phyloP scores from a whole-genome alignment of 225 moss, liverwort and hornwort species.

The Marchantia polymorpha region DNA sequence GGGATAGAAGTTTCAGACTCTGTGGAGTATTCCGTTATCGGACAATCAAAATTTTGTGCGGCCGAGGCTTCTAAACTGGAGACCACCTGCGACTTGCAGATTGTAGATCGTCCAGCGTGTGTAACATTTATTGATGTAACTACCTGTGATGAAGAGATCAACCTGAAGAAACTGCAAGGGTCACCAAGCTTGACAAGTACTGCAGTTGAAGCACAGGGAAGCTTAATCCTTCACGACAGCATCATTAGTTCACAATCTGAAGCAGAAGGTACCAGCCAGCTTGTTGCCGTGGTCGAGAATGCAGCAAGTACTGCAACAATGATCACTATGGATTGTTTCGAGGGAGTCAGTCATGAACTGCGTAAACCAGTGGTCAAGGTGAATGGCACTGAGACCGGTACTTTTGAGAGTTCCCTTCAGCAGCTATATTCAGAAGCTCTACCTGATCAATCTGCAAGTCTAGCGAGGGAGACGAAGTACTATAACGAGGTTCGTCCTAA shows the following conservation, averaged over 20 bases:
- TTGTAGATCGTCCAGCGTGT: not conserved
- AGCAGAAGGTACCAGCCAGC: not conserved
- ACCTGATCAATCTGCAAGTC: not conserved
- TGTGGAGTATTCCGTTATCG: not conserved
- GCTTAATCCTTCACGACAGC: not conserved
- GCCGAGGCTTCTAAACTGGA: not conserved
- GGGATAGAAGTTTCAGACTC: not conserved
- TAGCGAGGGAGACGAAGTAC: slow-evolving; percentile 11
- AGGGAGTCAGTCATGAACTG: not conserved
- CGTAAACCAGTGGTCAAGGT: not conserved
- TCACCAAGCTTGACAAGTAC: not conserved
- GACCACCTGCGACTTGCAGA: not conserved
- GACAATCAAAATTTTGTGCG: not conserved
- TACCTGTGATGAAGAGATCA: not conserved
- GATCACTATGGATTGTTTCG: not conserved
- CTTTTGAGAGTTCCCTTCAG: not conserved
- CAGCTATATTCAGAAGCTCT: not conserved
- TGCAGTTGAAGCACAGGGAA: not conserved
- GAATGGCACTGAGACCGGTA: not conserved
- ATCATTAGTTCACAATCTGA: not conserved
- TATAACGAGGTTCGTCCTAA: slow-evolving; percentile 4
- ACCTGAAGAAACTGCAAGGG: not conserved
- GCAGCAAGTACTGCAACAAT: not conserved
- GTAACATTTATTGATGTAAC: not conserved
- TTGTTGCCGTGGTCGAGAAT: not conserved